Evolutionary conservation across 257 asterid genomes (phyloP).

Genomic region (Primulina huaijiensis): DNA sequence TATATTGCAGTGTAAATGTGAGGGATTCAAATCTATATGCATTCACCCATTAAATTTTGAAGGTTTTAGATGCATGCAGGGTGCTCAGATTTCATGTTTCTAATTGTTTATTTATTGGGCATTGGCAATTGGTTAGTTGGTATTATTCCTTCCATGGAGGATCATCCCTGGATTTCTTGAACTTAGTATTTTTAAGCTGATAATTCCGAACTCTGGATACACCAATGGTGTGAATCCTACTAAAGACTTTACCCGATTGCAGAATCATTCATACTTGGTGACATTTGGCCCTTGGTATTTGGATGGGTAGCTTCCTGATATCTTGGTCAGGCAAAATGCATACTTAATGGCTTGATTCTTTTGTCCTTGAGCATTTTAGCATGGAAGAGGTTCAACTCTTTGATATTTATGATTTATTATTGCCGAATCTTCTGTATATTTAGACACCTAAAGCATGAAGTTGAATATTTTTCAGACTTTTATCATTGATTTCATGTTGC

Average conservation of each 20-base stretch:
- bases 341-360: not conserved
- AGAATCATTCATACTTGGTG: not conserved
- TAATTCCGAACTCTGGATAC: not conserved
- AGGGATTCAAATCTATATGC: conserved; percentile 1
- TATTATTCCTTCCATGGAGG: not conserved
- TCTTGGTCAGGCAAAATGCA: not conserved
- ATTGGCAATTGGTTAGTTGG: not conserved
- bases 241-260: not conserved
- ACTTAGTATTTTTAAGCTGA: not conserved
- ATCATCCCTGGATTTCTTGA: not conserved
- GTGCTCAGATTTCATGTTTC: not conserved
- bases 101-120: not conserved
- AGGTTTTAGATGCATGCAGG: not conserved
- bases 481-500: not conserved
- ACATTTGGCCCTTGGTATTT: not conserved
- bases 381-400: not conserved
- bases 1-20: conserved; percentile 4
- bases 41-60: not conserved
- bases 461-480: not conserved
- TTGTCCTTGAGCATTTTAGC: not conserved
- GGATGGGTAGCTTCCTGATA: not conserved
- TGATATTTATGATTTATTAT: not conserved
- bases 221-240: not conserved
- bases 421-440: not conserved
- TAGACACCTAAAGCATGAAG: not conserved